These are phyloP conservation scores for Sphaerosporella brunnea DNA, from an alignment of 495 filamentous ascomycete species.

Conservation along the genomic window DNA sequence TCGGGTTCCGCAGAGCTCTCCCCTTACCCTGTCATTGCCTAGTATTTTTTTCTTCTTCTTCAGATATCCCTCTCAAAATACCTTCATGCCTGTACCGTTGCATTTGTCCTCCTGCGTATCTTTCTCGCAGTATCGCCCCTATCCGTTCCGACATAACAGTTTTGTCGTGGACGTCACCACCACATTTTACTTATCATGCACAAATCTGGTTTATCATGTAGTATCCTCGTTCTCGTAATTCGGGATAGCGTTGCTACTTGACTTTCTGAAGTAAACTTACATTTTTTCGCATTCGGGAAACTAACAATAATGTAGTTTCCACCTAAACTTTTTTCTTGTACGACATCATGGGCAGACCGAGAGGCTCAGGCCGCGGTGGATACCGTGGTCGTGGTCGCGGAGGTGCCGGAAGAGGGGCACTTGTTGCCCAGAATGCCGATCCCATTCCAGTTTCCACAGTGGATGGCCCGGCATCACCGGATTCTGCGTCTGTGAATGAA, in stretches of 20 bases:
- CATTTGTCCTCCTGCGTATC: neutral
- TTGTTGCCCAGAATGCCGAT: neutral
- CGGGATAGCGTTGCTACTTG: neutral
- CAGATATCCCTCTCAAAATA: neutral
- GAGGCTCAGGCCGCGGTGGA: neutral
- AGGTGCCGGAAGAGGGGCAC: neutral
- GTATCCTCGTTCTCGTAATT: neutral
- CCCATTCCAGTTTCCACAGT: neutral
- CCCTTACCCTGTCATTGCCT: neutral
- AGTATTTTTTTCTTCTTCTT: neutral
- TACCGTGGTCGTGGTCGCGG: neutral
- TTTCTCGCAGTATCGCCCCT: neutral
- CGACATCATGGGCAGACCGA: neutral
- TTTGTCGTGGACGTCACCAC: neutral
- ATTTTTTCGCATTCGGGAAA: too few species aligned
- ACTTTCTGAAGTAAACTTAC: too few species aligned
- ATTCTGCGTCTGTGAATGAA: too few species aligned
- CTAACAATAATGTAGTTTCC: neutral
- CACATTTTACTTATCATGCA: neutral
- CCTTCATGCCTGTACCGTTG: neutral
- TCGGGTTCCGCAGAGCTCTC: neutral
- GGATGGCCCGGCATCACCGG: neutral
- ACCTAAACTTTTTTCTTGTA: neutral
- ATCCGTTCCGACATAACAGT: neutral
- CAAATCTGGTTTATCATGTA: neutral